Evolutionary conservation across 805 yeast species (phyloP), one percentile per base, ranked within the genome.

Genomic region (Saccharomycopsis sp.): DNA sequence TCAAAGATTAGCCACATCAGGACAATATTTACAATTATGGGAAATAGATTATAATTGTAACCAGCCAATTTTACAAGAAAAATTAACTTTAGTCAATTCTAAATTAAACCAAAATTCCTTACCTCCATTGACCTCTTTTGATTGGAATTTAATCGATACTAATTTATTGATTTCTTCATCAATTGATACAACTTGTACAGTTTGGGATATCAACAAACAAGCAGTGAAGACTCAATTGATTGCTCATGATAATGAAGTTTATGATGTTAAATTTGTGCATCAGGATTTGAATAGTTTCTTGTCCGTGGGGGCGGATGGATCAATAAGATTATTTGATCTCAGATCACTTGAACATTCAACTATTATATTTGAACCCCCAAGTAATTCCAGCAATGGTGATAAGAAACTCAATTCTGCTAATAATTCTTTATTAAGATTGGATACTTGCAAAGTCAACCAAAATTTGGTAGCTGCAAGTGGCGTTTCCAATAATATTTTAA

Each of bases 161-260:
- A 73, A 74, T 36, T 59, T 76, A 30, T 70, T 87, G 17, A 80
- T 92, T 28, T 85, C 96, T 1, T 74, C 89, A 47, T 79, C 92
- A 17, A 84, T 89, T 9, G 98, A 92, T 60, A 92, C 98, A 1
- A 92, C 98, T 1, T 92, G 98, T 61, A 88, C 97, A 1, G 76
- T 87, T 3, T 92, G 98, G 97, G 97, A 92, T 60, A 58, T 87
- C 25, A 60, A 78, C 18, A 61, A 66, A 34, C 77, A 72, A 2
- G 63, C 68, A 3, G 95, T 94, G 13, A 83, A 81, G 55, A 89
- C 97, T 1, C 96, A 92, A 61, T 66, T 92, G 36, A 92, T 92
- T 49, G 97, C 98, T 0, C 98, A 92, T 59, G 98, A 92, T 57
- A 76, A 80, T 48, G 96, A 87, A 58, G 98, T 92, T 3, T 85